These are phyloP conservation scores for Wallacemonas collosoma DNA, from an alignment of 208 protist genomes.

Conservation along the genomic window DNA sequence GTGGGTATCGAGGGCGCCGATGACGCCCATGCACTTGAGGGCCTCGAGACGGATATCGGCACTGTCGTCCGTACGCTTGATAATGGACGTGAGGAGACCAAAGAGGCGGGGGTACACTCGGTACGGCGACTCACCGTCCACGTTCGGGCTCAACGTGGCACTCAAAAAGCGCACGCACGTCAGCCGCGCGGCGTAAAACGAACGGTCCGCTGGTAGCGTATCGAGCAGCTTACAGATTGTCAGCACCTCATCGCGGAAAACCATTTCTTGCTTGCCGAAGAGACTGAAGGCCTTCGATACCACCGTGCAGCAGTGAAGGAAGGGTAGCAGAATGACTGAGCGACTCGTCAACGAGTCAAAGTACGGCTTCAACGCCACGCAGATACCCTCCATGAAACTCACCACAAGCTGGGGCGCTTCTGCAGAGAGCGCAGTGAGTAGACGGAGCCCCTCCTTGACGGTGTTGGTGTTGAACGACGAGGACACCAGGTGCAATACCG, in stretches of 20 bases:
- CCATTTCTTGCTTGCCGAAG: constrained; percentile 46
- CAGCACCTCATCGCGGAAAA: constrained; percentile 63
- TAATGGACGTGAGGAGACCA: constrained; percentile 53
- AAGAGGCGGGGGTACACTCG: constrained; percentile 74
- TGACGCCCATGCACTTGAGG: constrained; percentile 70
- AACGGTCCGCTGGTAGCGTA: constrained; percentile 49
- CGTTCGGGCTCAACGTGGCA: constrained; percentile 60
- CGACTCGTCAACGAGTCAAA: constrained; percentile 45
- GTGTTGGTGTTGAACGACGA: constrained; percentile 53
- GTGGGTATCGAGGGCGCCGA: constrained; percentile 80
- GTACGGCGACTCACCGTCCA: constrained; percentile 71
- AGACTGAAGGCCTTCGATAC: constrained; percentile 59
- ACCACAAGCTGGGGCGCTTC: constrained; percentile 83
- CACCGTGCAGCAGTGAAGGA: constrained; percentile 77
- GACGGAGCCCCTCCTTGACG: constrained; percentile 63
- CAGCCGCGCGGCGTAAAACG: constrained; percentile 56
- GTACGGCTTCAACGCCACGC: constrained; percentile 53
- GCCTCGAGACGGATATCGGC: constrained; percentile 78
- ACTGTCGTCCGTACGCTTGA: constrained; percentile 70
- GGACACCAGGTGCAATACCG: constrained; percentile 61
- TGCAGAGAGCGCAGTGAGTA: constrained; percentile 66
- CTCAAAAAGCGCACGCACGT: constrained; percentile 76
- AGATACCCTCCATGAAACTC: constrained; percentile 72
- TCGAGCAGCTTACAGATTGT: constrained; percentile 68
- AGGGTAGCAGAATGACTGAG: constrained; percentile 56